A percentile compares a stretch with the other conserved stretches of the same genome.
phyloP scores from a whole-genome alignment of 2,329 filamentous ascomycete species.

The Fusarium duplospermum region DNA sequence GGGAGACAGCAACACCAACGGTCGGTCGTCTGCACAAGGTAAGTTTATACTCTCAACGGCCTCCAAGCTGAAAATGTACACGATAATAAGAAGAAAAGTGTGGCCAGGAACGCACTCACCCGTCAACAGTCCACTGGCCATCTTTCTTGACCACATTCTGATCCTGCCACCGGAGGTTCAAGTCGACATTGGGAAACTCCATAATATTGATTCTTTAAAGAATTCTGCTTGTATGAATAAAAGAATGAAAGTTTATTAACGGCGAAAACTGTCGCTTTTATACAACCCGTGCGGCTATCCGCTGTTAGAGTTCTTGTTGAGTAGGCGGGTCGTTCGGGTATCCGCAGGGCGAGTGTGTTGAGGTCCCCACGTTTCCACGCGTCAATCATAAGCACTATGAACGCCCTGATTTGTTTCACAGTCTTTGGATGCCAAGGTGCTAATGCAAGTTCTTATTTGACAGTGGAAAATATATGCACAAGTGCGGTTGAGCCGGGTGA shows the following conservation, averaged over 20 bases:
- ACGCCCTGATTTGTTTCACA: not conserved
- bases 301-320: not conserved
- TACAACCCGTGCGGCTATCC: not conserved
- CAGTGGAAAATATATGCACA: not conserved
- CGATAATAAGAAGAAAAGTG: too few species aligned
- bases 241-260: not conserved
- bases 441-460: not conserved
- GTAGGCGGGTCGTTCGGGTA: not conserved
- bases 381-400: not conserved
- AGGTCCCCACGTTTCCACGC: not conserved
- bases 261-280: not conserved
- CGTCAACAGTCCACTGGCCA: conserved; percentile 29
- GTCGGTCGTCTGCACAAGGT: conserved; percentile 10
- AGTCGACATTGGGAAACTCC: conserved; percentile 20
- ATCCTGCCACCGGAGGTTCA: conserved; percentile 30
- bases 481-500: not conserved
- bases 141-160: conserved; percentile 32
- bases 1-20: conserved; percentile 16
- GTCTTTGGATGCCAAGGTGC: not conserved
- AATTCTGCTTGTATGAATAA: not conserved
- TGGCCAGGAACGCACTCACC: conserved; percentile 1
- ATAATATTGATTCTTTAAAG: not conserved
- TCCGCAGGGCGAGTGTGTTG: not conserved
- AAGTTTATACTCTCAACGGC: not conserved
- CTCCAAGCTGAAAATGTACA: not conserved